phyloP scores from a whole-genome alignment of 2,329 filamentous ascomycete genomes.

The Cercospora berteroae region DNA sequence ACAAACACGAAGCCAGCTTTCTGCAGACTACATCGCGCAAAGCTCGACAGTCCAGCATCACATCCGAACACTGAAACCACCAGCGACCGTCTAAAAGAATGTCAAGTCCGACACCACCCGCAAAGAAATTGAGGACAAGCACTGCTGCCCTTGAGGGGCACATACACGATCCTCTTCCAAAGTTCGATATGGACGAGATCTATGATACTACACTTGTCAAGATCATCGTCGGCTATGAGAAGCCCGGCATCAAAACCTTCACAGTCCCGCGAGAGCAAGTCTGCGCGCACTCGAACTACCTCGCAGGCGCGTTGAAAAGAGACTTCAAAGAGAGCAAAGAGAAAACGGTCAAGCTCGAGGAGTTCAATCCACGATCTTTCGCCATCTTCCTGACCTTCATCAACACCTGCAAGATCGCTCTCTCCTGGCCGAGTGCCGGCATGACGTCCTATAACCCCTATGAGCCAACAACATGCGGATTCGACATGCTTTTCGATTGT shows the following conservation, averaged over 20 bases:
- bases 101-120: background rate
- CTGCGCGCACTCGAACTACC: background rate
- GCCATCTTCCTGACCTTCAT: conserved; percentile 1
- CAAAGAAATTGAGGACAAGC: background rate
- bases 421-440: background rate
- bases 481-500: background rate
- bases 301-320: background rate
- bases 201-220: background rate
- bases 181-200: conserved; percentile 1
- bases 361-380: background rate
- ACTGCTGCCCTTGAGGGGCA: background rate
- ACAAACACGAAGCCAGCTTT: background rate
- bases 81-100: background rate
- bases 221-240: background rate
- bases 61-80: background rate
- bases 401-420: background rate
- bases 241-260: background rate
- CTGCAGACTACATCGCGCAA: background rate
- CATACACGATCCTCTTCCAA: background rate
- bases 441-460: background rate
- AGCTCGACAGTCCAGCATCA: no score
- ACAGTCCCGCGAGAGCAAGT: background rate
- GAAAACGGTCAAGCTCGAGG: background rate
- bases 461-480: background rate
- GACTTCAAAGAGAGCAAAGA: background rate